Conservation (phyloP, 2,329 filamentous ascomycete genomes). For the Shiraia sp. region DNA sequence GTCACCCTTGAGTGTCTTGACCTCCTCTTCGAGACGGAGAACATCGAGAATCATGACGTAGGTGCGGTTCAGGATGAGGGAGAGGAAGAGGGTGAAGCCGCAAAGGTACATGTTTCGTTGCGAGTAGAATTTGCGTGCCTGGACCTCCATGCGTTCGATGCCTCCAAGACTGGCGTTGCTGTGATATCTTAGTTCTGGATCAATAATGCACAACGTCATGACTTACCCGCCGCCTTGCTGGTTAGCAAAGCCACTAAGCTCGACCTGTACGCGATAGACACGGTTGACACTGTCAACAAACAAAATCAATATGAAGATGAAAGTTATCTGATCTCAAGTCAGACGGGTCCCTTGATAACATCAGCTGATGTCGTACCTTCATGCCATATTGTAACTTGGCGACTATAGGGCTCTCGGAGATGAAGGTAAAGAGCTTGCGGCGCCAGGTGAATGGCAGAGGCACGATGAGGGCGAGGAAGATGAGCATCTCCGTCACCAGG, state of each 20-base stretch:
- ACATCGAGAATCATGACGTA: slow-evolving; percentile 96
- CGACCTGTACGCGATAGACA: slow-evolving; percentile 94
- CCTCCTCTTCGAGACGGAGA: slow-evolving; percentile 87
- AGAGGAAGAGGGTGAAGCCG: slow-evolving; percentile 98
- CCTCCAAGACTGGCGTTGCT: slow-evolving; percentile 75
- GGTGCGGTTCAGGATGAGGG: slow-evolving; percentile 97
- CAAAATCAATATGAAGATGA: slow-evolving; percentile 97
- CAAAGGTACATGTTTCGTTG: slow-evolving; percentile 99
- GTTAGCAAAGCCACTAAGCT: slow-evolving; percentile 75
- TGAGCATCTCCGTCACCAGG: slow-evolving; percentile 78
- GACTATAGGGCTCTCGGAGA: slow-evolving; percentile 82
- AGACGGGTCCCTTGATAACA: slow-evolving; percentile 6
- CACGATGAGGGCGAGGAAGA: slow-evolving; percentile 79
- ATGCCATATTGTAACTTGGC: slow-evolving; percentile 96
- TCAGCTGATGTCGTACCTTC: slow-evolving; percentile 61
- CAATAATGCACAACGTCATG: neutral
- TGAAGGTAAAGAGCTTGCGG: slow-evolving; percentile 91
- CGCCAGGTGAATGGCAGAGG: slow-evolving; percentile 87
- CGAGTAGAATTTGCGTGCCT: slow-evolving; percentile 99
- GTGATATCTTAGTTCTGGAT: slow-evolving; percentile 15
- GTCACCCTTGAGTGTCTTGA: slow-evolving; percentile 79
- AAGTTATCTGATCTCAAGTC: slow-evolving; percentile 70
- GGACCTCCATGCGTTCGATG: slow-evolving; percentile 94
- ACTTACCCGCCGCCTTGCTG: slow-evolving; percentile 57
- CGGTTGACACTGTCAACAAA: slow-evolving; percentile 97